Percentiles rank a stretch among this genome's conserved stretches.
phyloP scores from a whole-genome alignment of 1,139 yeast genomes.

The Yamadazyma oceani region DNA sequence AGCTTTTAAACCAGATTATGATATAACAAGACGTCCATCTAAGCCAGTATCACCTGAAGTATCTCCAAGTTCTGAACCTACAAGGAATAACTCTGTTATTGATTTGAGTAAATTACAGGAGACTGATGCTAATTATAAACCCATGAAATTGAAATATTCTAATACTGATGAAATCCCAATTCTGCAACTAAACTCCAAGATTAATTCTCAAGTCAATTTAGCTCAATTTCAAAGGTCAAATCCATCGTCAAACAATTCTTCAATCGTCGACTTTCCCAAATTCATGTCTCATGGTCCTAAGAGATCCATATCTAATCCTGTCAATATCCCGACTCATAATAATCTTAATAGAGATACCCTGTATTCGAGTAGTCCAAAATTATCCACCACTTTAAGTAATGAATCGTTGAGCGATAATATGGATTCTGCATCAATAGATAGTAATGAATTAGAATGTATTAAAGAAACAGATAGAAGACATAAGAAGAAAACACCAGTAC shows the following conservation, averaged over 20 bases:
- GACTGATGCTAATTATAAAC: constrained; percentile 40
- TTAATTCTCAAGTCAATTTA: constrained; percentile 39
- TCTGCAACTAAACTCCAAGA: constrained; percentile 39
- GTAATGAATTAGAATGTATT: constrained; percentile 28
- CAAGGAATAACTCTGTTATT: constrained; percentile 43
- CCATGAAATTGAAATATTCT: constrained; percentile 43
- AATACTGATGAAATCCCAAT: constrained; percentile 43
- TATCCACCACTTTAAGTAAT: constrained; percentile 10
- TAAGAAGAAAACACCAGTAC: not conserved
- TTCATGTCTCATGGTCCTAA: constrained; percentile 18
- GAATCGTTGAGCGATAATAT: constrained; percentile 13
- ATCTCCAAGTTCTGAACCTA: constrained; percentile 46
- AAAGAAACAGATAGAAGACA: constrained; percentile 19
- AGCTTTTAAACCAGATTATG: constrained; percentile 35
- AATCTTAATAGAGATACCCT: constrained; percentile 23
- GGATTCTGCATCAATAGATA: constrained; percentile 15
- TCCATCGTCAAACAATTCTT: constrained; percentile 27
- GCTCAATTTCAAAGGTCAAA: constrained; percentile 28
- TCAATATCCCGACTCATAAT: constrained; percentile 18
- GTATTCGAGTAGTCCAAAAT: constrained; percentile 24
- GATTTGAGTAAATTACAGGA: constrained; percentile 39
- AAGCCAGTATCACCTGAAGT: constrained; percentile 45
- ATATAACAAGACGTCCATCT: constrained; percentile 32
- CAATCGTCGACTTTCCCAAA: constrained; percentile 31
- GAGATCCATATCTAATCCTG: constrained; percentile 23